Evolutionary conservation across 2,329 filamentous ascomycete genomes (phyloP).

Genomic region (Zasmidium cellare): DNA sequence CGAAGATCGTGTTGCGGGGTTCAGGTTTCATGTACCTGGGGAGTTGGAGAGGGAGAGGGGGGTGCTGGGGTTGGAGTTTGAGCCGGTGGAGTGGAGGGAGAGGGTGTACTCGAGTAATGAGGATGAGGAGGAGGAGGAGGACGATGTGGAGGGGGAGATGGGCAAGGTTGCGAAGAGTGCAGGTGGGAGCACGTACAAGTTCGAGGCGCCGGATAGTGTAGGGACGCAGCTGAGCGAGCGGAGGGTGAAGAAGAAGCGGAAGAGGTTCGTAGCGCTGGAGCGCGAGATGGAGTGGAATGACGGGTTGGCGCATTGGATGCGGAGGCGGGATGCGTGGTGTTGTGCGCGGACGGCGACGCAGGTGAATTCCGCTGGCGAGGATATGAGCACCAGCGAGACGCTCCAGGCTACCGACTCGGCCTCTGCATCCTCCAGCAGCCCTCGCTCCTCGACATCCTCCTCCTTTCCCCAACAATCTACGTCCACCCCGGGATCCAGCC

Average conservation of each 20-base stretch:
- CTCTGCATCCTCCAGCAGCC: constrained; percentile 17
- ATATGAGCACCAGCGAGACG: constrained; percentile 3
- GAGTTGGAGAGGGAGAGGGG: constrained; percentile 5
- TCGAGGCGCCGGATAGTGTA: constrained; percentile 48
- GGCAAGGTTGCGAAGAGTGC: constrained; percentile 20
- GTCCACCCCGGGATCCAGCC: constrained; percentile 20
- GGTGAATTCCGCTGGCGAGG: constrained; percentile 6
- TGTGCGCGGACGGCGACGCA: constrained; percentile 62
- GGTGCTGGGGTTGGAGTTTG: constrained; percentile 30
- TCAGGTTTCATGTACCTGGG: constrained; percentile 27
- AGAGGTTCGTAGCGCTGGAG: constrained; percentile 38
- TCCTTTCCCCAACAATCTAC: constrained; percentile 12
- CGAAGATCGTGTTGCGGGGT: constrained; percentile 29
- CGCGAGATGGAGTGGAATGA: constrained; percentile 67
- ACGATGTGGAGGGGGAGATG: constrained; percentile 5
- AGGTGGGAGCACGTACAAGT: constrained; percentile 37
- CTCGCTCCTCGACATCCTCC: constrained; percentile 42
- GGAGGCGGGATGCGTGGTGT: constrained; percentile 81
- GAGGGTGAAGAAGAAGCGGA: constrained; percentile 36
- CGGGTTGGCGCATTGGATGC: constrained; percentile 76
- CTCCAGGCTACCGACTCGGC: constrained; percentile 32
- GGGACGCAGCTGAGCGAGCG: constrained; percentile 36
- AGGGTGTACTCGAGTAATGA: constrained; percentile 41
- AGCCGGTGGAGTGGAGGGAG: constrained; percentile 44
- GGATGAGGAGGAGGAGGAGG: constrained; percentile 28